Percentiles rank a stretch among this genome's conserved stretches.
phyloP scores from a whole-genome alignment of 768 basidiomycete genomes.

The Gloeostereum incarnatum region DNA sequence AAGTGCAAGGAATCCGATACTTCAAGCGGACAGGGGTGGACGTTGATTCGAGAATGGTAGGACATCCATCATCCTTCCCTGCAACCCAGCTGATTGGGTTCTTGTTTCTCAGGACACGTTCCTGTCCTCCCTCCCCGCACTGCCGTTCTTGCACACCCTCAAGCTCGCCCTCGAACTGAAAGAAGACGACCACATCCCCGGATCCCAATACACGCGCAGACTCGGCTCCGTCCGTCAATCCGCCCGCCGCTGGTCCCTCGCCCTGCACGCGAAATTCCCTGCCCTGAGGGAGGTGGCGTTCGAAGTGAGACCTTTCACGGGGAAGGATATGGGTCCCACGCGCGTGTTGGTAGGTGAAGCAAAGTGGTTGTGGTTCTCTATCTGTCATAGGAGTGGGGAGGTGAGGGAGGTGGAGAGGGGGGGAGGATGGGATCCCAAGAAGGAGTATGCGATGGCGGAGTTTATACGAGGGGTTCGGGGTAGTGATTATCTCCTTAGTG shows the following conservation, averaged over 20 bases:
- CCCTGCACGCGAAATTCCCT: neutral
- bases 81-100: neutral
- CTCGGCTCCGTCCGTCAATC: slow-evolving; percentile 2
- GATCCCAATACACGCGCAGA: neutral
- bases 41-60: slow-evolving; percentile 5
- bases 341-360: slow-evolving; percentile 1
- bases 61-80: neutral
- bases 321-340: neutral
- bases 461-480: too few relatives aligned
- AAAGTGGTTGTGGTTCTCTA: slow-evolving; percentile 4
- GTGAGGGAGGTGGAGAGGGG: too few relatives aligned
- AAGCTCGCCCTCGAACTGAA: slow-evolving; percentile 5
- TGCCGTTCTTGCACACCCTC: slow-evolving; percentile 2
- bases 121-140: neutral
- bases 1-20: slow-evolving; percentile 5
- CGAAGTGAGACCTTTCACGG: slow-evolving; percentile 4
- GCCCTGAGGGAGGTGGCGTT: slow-evolving; percentile 2
- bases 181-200: neutral
- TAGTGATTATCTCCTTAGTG: too few relatives aligned
- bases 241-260: slow-evolving; percentile 1
- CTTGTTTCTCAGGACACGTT: neutral
- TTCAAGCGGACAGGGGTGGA: slow-evolving; percentile 5
- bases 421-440: too few relatives aligned
- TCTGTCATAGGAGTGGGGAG: too few relatives aligned
- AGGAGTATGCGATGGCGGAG: too few relatives aligned